Conservation (phyloP, 805 yeast species). For the Cyberlindnera lachancei region DNA sequence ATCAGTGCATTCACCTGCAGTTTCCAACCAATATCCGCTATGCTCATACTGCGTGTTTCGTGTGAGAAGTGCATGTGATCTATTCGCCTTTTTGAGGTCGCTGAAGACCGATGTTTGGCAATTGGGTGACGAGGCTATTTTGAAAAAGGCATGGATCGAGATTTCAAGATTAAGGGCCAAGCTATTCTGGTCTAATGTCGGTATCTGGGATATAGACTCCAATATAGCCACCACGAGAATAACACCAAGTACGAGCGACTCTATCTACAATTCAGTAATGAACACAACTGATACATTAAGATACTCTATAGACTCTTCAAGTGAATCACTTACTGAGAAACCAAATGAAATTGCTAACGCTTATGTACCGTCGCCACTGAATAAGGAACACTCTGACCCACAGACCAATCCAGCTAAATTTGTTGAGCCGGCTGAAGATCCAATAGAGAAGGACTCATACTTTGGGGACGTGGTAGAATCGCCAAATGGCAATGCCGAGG, state of each 20-base stretch:
- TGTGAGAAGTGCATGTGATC: slow-evolving; percentile 75
- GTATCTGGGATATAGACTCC: slow-evolving; percentile 57
- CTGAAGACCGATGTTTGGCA: slow-evolving; percentile 53
- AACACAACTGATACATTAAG: slow-evolving; percentile 6
- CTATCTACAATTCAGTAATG: slow-evolving; percentile 7
- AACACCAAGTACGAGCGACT: slow-evolving; percentile 17
- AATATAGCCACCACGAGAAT: slow-evolving; percentile 28
- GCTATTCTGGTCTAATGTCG: slow-evolving; percentile 78
- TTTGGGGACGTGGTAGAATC: too few species aligned
- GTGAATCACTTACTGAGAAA: slow-evolving; percentile 11
- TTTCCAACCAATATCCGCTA: slow-evolving; percentile 49
- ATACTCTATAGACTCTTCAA: slow-evolving; percentile 6
- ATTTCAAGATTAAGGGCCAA: slow-evolving; percentile 57
- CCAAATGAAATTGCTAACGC: not conserved
- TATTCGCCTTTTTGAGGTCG: slow-evolving; percentile 67
- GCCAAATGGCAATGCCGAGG: too few species aligned
- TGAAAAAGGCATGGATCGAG: slow-evolving; percentile 56
- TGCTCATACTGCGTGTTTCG: slow-evolving; percentile 79
- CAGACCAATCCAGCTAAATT: not conserved
- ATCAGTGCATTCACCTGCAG: slow-evolving; percentile 18
- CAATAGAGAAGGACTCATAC: not conserved
- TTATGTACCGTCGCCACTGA: slow-evolving; percentile 14
- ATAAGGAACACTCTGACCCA: slow-evolving; percentile 4
- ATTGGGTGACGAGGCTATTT: slow-evolving; percentile 35
- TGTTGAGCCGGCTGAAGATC: not conserved